Conservation (phyloP, 2,329 filamentous ascomycete genomes). For the Annulohypoxylon truncatum region DNA sequence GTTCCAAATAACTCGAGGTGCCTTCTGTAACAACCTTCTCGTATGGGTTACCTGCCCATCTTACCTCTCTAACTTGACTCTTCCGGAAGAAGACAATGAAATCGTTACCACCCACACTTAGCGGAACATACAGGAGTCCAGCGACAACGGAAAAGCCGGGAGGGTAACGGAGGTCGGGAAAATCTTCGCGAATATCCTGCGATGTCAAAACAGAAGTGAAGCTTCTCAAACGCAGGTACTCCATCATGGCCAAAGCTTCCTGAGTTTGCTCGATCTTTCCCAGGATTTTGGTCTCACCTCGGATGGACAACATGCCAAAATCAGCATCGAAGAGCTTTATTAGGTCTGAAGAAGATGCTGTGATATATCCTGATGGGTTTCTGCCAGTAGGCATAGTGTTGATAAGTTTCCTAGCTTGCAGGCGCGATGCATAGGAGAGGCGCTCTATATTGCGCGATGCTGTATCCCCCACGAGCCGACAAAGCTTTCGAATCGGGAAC, state of each 20-base stretch:
- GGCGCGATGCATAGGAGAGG: constrained; percentile 83
- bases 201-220: constrained; percentile 82
- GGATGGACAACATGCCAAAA: constrained; percentile 85
- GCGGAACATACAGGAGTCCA: constrained; percentile 82
- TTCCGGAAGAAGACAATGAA: constrained; percentile 94
- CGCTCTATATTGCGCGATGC: constrained; percentile 89
- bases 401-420: constrained; percentile 89
- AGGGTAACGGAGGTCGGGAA: constrained; percentile 81
- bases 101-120: constrained; percentile 79
- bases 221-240: constrained; percentile 82
- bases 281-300: constrained; percentile 88
- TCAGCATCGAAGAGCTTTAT: constrained; percentile 88
- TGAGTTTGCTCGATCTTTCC: constrained; percentile 80
- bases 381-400: constrained; percentile 83
- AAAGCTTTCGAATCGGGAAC: constrained; percentile 93
- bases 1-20: constrained; percentile 79
- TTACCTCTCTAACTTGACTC: constrained; percentile 79
- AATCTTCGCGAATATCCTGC: constrained; percentile 79
- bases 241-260: constrained; percentile 84
- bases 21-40: constrained; percentile 80
- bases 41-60: constrained; percentile 89
- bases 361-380: constrained; percentile 89
- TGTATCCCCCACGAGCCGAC: constrained; percentile 84
- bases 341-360: constrained; percentile 87
- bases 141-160: constrained; percentile 84